Evolutionary conservation across 106 monocot species (phyloP).

Genomic region (Chionographis japonica): DNA sequence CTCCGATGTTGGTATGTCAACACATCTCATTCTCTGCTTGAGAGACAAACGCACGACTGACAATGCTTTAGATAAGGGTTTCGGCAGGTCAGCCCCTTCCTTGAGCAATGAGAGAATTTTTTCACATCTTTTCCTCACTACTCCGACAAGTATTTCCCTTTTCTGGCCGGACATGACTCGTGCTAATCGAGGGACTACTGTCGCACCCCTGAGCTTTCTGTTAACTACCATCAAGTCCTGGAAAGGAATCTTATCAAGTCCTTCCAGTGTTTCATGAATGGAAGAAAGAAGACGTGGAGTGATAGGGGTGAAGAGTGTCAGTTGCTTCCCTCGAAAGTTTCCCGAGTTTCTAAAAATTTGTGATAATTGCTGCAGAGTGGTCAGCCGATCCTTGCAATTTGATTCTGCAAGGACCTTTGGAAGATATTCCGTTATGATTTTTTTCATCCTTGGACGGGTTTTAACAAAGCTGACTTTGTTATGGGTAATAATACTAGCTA

Average conservation of each 20-base stretch:
- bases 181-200: constrained; percentile 33
- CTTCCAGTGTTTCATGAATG: constrained; percentile 32
- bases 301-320: constrained; percentile 25
- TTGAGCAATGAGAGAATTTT: constrained; percentile 20
- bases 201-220: constrained; percentile 42
- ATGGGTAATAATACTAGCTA: constrained; percentile 28
- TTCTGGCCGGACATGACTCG: constrained; percentile 11
- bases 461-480: constrained; percentile 31
- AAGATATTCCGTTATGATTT: constrained; percentile 36
- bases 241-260: constrained; percentile 41
- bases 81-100: constrained; percentile 40
- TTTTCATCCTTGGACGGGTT: constrained; percentile 32
- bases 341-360: constrained; percentile 41
- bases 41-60: constrained; percentile 50
- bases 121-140: constrained; percentile 27
- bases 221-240: constrained; percentile 49
- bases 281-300: constrained; percentile 31
- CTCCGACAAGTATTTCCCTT: constrained; percentile 16
- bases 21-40: constrained; percentile 22
- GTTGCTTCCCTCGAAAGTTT: constrained; percentile 22
- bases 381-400: neutral
- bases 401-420: constrained; percentile 20
- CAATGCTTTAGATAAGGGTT: constrained; percentile 62
- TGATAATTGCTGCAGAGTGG: constrained; percentile 25
- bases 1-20: constrained; percentile 25